These are phyloP conservation scores for Saccharomyces cerevisiae DNA, from an alignment of 805 yeast species.

Conservation along the genomic window DNA sequence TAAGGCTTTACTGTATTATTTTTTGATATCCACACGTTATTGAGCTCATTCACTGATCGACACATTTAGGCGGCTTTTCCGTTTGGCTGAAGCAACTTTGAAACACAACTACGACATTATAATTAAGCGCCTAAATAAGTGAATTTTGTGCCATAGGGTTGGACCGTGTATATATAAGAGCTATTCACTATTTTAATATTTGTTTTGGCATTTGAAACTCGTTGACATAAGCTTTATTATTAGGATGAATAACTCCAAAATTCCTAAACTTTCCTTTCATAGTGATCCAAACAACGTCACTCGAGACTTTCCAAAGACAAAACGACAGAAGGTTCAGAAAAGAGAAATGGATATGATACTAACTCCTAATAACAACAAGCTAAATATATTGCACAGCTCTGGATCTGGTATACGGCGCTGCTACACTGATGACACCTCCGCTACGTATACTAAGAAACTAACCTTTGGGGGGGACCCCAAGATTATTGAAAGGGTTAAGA, in stretches of 20 bases:
- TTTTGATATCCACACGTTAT: background rate
- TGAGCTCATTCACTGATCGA: background rate
- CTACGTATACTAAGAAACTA: background rate
- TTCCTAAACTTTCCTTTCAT: background rate
- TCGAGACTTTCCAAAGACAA: background rate
- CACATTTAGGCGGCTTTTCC: background rate
- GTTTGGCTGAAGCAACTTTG: background rate
- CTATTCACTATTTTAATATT: background rate
- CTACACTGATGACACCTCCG: background rate
- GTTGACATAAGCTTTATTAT: background rate
- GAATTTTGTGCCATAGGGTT: background rate
- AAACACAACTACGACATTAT: background rate
- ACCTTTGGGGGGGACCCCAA: constrained; percentile 20
- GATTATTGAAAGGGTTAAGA: constrained; percentile 27
- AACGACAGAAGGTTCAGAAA: background rate
- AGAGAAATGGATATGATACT: background rate
- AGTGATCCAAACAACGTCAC: background rate
- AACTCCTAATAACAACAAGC: background rate
- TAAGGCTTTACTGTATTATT: background rate
- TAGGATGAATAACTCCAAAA: background rate
- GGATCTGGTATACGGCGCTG: background rate
- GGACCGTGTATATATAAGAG: background rate
- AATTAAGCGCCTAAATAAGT: background rate
- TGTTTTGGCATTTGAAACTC: background rate
- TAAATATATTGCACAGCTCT: background rate